These are phyloP conservation scores for Scedosporium minutisporum DNA, from an alignment of 2,329 filamentous ascomycete genomes.

Conservation along the genomic window DNA sequence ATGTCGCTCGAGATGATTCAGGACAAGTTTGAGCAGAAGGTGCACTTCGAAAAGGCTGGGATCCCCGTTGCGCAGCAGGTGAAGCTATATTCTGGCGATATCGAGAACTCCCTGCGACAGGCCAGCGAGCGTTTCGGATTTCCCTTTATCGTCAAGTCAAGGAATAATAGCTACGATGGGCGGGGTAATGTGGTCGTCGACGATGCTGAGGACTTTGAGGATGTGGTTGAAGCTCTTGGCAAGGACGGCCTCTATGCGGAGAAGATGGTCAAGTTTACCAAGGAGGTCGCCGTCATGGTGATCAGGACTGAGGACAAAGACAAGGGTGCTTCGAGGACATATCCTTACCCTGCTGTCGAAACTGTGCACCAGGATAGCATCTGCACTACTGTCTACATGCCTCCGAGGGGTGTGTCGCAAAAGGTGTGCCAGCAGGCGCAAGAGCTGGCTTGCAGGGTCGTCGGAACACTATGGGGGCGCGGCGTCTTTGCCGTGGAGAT, in stretches of 20 bases:
- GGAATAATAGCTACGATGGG: slow-evolving; percentile 89
- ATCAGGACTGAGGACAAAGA: slow-evolving; percentile 66
- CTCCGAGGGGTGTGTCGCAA: slow-evolving; percentile 60
- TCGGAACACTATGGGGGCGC: slow-evolving; percentile 72
- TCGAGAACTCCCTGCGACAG: slow-evolving; percentile 49
- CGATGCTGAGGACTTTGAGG: slow-evolving; percentile 37
- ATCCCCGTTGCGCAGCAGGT: slow-evolving; percentile 67
- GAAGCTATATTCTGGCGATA: slow-evolving; percentile 49
- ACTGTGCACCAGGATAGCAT: slow-evolving; percentile 93
- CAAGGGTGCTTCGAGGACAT: slow-evolving; percentile 34
- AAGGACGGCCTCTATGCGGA: slow-evolving; percentile 74
- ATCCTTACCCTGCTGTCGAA: slow-evolving; percentile 84
- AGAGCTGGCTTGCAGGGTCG: slow-evolving; percentile 67
- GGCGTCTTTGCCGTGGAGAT: slow-evolving; percentile 96
- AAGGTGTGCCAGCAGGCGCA: slow-evolving; percentile 57
- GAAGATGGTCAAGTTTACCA: slow-evolving; percentile 75
- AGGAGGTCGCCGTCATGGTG: slow-evolving; percentile 90
- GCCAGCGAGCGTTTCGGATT: slow-evolving; percentile 60
- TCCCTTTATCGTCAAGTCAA: slow-evolving; percentile 86
- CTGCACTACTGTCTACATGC: slow-evolving; percentile 85
- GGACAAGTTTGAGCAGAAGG: slow-evolving; percentile 87
- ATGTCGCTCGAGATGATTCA: slow-evolving; percentile 80
- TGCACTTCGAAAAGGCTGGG: slow-evolving; percentile 57
- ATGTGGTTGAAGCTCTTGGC: slow-evolving; percentile 61
- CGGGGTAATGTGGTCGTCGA: slow-evolving; percentile 52